Conservation (phyloP, 176 grass and related monocot species). For the Tillandsia leiboldiana region DNA sequence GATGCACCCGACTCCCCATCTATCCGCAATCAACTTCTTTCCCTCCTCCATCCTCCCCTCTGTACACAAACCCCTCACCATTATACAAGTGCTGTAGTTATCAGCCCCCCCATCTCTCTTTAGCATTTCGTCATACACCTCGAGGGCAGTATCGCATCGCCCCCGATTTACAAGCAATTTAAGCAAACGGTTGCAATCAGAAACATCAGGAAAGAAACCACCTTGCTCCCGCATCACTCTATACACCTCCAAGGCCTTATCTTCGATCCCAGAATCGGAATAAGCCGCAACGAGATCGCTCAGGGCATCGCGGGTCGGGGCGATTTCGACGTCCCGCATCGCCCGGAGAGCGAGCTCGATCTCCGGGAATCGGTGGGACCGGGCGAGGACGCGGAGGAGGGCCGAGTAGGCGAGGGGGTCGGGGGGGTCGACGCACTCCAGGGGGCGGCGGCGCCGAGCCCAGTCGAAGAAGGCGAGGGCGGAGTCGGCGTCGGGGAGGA, state of each 20-base stretch:
- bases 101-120: constrained; percentile 29
- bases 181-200: constrained; percentile 38
- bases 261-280: constrained; percentile 9
- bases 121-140: constrained; percentile 70
- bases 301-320: constrained; percentile 16
- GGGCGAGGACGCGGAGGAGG: constrained; percentile 10
- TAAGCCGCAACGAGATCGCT: constrained; percentile 18
- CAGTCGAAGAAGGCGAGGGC: constrained; percentile 27
- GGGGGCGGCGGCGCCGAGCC: not conserved
- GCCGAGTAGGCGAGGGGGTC: constrained; percentile 21
- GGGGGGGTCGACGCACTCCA: not conserved
- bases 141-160: constrained; percentile 23
- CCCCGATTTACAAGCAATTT: constrained; percentile 35
- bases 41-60: constrained; percentile 60
- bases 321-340: constrained; percentile 6
- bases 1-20: constrained; percentile 59
- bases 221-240: constrained; percentile 14
- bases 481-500: constrained; percentile 19
- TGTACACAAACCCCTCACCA: constrained; percentile 56
- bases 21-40: constrained; percentile 51
- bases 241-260: constrained; percentile 27
- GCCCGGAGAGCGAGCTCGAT: constrained; percentile 4
- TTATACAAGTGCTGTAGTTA: constrained; percentile 57
- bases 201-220: constrained; percentile 16
- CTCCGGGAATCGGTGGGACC: not conserved